Evolutionary conservation across 148 eudicot genomes (phyloP).

Genomic region (Suaeda aralocaspica): DNA sequence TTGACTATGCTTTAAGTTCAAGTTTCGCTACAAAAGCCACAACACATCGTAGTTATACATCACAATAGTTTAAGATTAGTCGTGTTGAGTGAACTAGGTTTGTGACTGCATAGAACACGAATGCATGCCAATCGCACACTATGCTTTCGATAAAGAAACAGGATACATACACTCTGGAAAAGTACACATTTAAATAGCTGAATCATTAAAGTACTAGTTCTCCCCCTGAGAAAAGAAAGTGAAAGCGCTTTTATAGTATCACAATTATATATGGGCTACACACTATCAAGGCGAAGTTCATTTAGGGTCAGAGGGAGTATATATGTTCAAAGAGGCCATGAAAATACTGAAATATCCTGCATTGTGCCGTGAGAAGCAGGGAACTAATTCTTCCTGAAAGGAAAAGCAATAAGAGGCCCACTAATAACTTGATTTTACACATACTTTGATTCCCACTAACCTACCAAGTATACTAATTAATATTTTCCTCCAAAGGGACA

Average conservation of each 20-base stretch:
- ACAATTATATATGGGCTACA: too few relatives aligned
- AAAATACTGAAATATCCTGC: neutral
- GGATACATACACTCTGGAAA: too few relatives aligned
- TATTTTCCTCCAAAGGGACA: neutral
- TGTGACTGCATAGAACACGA: too few relatives aligned
- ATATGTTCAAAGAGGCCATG: conserved; percentile 2
- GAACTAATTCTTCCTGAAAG: conserved; percentile 24
- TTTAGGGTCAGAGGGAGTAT: neutral
- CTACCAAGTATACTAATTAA: neutral
- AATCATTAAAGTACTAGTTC: too few relatives aligned
- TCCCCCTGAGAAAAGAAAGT: too few relatives aligned
- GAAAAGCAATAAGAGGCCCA: conserved; percentile 25
- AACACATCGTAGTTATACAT: neutral
- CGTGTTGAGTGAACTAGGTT: neutral
- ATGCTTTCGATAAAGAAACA: neutral
- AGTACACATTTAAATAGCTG: too few relatives aligned
- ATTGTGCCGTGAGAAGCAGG: conserved; percentile 20
- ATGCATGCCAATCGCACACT: neutral
- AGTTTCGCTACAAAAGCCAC: neutral
- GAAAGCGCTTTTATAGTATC: too few relatives aligned
- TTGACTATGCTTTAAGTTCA: conserved; percentile 4
- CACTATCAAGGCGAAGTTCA: too few relatives aligned
- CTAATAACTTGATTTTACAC: conserved; percentile 20
- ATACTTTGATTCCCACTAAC: conserved; percentile 11
- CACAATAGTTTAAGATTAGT: neutral